A percentile compares a stretch with the other conserved stretches of the same genome.
Conservation (phyloP, 139 green algal species). For the Micractinium sp. region DNA sequence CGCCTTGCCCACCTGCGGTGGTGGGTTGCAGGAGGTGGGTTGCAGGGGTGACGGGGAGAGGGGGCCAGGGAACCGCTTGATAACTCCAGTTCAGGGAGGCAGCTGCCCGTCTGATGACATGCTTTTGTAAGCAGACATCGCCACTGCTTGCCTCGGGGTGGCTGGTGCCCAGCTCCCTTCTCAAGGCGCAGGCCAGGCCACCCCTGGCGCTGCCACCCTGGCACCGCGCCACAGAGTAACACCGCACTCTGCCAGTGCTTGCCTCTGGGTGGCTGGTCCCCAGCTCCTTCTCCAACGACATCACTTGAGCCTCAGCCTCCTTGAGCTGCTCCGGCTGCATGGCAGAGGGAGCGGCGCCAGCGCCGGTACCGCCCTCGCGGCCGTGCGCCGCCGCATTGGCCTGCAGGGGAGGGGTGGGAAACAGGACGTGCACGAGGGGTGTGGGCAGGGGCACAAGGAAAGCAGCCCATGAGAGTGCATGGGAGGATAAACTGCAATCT, state of each 20-base stretch:
- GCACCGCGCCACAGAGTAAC: neutral
- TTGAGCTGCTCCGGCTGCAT: slow-evolving; percentile 11
- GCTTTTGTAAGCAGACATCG: no score
- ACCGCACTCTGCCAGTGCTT: neutral
- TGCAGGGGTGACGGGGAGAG: neutral
- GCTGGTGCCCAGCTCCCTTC: neutral
- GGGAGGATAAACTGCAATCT: no score
- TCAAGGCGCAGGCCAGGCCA: no score
- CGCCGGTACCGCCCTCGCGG: neutral
- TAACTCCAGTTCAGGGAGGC: no score
- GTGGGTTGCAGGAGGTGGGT: neutral
- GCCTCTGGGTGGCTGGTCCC: slow-evolving; percentile 46
- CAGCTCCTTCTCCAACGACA: slow-evolving; percentile 40
- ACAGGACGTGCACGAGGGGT: neutral
- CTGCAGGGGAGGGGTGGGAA: neutral
- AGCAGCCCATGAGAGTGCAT: neutral
- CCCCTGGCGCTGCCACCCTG: no score
- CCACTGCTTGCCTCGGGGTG: neutral
- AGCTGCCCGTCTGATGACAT: no score
- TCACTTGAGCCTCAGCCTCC: slow-evolving; percentile 38
- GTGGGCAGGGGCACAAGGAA: neutral
- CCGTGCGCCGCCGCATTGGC: neutral
- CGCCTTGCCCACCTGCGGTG: slow-evolving; percentile 39
- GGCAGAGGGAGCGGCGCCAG: neutral
- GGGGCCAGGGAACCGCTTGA: neutral